Conservation (phyloP, 345 rosid genomes). For the Fremontodendron californicum region DNA sequence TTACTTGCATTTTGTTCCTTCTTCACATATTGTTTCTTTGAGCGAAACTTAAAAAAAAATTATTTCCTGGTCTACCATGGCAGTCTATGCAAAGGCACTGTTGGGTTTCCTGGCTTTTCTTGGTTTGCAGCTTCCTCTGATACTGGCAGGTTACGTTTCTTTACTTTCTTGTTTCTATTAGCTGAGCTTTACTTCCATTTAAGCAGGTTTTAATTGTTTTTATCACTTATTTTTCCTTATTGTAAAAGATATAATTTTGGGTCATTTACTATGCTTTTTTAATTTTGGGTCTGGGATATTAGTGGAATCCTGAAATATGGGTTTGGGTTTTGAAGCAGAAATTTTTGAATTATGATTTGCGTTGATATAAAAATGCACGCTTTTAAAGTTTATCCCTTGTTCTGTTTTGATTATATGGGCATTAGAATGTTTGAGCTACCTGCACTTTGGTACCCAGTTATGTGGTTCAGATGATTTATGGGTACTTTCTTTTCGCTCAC, state of each 20-base stretch:
- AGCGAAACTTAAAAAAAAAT: background rate
- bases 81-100: conserved; percentile 23
- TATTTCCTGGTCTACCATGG: conserved; percentile 34
- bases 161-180: conserved; percentile 8
- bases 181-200: conserved; percentile 7
- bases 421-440: conserved; percentile 2
- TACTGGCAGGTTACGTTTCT: conserved; percentile 42
- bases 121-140: conserved; percentile 42
- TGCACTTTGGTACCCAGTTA: background rate
- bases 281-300: background rate
- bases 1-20: conserved; percentile 15
- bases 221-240: background rate
- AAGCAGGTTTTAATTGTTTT: background rate
- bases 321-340: conserved; percentile 3
- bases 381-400: background rate
- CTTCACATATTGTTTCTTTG: conserved; percentile 1
- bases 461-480: background rate
- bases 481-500: background rate
- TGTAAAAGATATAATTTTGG: background rate
- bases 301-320: conserved; percentile 10
- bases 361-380: background rate
- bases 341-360: background rate
- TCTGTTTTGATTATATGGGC: conserved; percentile 2
- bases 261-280: background rate
- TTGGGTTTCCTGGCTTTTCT: conserved; percentile 43